phyloP scores from a whole-genome alignment of 2,329 filamentous ascomycete genomes.

The Xenoacremonium recifei region DNA sequence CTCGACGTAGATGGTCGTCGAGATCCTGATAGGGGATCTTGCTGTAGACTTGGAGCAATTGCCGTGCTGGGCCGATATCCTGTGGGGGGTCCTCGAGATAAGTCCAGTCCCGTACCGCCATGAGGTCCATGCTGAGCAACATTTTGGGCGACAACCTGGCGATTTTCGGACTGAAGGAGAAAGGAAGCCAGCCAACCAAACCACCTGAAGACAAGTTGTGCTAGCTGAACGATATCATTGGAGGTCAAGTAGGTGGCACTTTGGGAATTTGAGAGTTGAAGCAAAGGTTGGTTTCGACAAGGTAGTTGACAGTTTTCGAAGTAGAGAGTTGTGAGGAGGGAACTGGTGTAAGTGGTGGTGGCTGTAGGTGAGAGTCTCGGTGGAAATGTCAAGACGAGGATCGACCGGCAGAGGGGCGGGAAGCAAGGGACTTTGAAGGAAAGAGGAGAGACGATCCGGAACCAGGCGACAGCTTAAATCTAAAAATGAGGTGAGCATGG shows the following conservation, averaged over 20 bases:
- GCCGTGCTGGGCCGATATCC: constrained; percentile 34
- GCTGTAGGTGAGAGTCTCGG: no score
- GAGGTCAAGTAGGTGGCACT: no score
- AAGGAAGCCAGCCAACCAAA: not conserved
- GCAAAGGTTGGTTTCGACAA: no score
- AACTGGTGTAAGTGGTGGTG: no score
- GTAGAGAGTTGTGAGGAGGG: no score
- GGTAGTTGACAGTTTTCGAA: no score
- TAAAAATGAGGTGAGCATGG: not conserved
- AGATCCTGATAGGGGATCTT: constrained; percentile 34
- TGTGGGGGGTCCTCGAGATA: constrained; percentile 36
- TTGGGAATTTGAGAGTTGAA: not conserved
- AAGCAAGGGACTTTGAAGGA: no score
- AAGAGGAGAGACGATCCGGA: not conserved
- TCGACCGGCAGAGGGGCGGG: no score
- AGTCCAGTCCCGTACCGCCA: constrained; percentile 39
- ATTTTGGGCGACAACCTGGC: constrained; percentile 5
- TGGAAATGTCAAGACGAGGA: no score
- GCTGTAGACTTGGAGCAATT: constrained; percentile 39
- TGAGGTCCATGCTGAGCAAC: constrained; percentile 28
- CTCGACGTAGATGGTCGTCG: constrained; percentile 33
- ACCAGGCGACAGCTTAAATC: not conserved
- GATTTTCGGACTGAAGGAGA: not conserved
- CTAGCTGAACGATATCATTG: no score
- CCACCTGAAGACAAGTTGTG: no score